Percentiles rank a stretch among this genome's conserved stretches.
Conservation (phyloP, 2,329 filamentous ascomycete genomes). For the Epichloe sylvatica region DNA sequence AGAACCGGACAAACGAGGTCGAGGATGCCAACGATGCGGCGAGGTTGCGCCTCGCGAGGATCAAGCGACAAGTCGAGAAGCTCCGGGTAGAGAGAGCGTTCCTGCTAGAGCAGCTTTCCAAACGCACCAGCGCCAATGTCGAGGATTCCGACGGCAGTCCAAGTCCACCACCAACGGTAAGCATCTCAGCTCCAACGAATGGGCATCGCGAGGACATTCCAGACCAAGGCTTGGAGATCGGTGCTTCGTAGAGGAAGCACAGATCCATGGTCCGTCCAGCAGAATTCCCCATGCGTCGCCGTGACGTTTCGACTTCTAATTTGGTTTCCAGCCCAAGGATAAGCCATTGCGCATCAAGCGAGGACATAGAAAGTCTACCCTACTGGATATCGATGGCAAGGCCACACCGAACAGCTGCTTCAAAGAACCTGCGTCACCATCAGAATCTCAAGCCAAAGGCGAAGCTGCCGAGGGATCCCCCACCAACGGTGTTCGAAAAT, state of each 20-base stretch:
- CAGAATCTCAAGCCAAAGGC: conserved; percentile 21
- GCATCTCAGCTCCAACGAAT: conserved; percentile 11
- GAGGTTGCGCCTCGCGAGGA: conserved; percentile 61
- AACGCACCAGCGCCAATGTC: conserved; percentile 59
- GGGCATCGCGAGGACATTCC: too few species aligned
- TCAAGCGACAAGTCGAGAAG: conserved; percentile 80
- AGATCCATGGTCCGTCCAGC: too few species aligned
- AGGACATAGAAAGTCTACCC: conserved; percentile 49
- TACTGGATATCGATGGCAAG: conserved; percentile 30
- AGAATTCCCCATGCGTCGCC: too few species aligned
- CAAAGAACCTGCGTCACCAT: conserved; percentile 33
- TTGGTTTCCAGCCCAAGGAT: conserved; percentile 50
- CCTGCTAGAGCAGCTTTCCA: conserved; percentile 56
- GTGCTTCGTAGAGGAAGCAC: too few species aligned
- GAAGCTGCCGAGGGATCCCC: conserved; percentile 7
- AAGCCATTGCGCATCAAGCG: conserved; percentile 65
- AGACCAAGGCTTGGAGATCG: too few species aligned
- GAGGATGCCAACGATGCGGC: conserved; percentile 82
- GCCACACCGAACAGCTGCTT: conserved; percentile 26
- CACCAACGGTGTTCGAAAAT: conserved; percentile 28
- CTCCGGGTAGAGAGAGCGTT: conserved; percentile 75
- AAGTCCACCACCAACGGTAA: conserved; percentile 65
- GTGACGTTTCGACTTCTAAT: conserved; percentile 13
- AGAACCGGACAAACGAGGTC: conserved; percentile 80
- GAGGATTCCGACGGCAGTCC: conserved; percentile 69